phyloP scores from a whole-genome alignment of 306 rosid species.

The Benincasa hispida region DNA sequence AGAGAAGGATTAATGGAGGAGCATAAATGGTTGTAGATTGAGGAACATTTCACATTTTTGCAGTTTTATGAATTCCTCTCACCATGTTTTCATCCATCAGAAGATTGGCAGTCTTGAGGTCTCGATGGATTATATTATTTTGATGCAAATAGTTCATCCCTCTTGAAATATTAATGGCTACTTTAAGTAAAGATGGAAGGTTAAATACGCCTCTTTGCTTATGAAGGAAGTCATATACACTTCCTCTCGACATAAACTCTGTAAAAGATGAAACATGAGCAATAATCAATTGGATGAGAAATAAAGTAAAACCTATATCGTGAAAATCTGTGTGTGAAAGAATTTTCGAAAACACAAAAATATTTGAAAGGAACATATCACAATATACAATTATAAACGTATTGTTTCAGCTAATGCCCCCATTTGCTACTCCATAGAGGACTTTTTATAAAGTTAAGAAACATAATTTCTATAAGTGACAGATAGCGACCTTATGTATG shows the following conservation, averaged over 20 bases:
- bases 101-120: slow-evolving; percentile 99
- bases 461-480: not conserved
- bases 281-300: slow-evolving; percentile 2
- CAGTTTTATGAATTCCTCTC: slow-evolving; percentile 28
- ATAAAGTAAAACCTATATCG: not conserved
- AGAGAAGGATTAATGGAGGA: not conserved
- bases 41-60: not conserved
- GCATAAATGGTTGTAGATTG: not conserved
- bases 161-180: slow-evolving; percentile 81
- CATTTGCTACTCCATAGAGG: not conserved
- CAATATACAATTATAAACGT: not conserved
- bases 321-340: not conserved
- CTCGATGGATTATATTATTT: slow-evolving; percentile 96
- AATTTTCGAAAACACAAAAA: not conserved
- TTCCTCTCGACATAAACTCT: slow-evolving; percentile 97
- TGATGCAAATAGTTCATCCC: slow-evolving; percentile 98
- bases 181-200: slow-evolving; percentile 91
- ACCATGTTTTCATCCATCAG: slow-evolving; percentile 98
- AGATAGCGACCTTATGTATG: not conserved
- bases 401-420: not conserved
- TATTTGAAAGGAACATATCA: not conserved
- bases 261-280: slow-evolving; percentile 32
- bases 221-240: slow-evolving; percentile 91
- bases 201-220: slow-evolving; percentile 79
- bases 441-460: not conserved